A percentile compares a stretch with the other conserved stretches of the same genome.
Evolutionary conservation across 1,284 basidiomycete species (phyloP).

Genomic region (Puccinia hordei): DNA sequence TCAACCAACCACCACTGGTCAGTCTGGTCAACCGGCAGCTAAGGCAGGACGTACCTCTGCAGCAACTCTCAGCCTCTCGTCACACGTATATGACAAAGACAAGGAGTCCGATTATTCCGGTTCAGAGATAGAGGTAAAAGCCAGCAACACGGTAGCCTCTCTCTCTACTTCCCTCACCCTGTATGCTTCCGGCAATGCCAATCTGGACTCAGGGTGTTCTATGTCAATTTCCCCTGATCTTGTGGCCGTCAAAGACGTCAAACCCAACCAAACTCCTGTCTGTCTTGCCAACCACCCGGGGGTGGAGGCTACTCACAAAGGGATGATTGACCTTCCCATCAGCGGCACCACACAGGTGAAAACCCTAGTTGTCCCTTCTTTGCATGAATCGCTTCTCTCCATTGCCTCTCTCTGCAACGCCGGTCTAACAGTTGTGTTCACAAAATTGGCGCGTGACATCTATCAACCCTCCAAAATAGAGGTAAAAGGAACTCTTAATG

Average conservation of each 20-base stretch:
- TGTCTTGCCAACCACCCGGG: not conserved
- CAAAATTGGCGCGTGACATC: too few relatives aligned
- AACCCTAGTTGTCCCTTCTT: too few relatives aligned
- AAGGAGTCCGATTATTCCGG: not conserved
- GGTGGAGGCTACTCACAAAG: not conserved
- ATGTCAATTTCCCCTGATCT: not conserved
- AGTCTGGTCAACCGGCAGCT: not conserved
- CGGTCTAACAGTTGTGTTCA: too few relatives aligned
- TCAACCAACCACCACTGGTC: too few relatives aligned
- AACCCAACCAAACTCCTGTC: not conserved
- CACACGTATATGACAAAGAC: not conserved
- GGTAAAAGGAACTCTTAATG: too few relatives aligned
- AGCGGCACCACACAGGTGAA: too few relatives aligned
- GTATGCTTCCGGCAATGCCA: not conserved
- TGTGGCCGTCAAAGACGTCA: not conserved
- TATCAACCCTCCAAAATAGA: too few relatives aligned
- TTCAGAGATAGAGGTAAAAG: not conserved
- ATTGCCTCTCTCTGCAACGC: too few relatives aligned
- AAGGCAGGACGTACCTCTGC: not conserved
- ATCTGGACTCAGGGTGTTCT: not conserved
- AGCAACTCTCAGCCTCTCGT: not conserved
- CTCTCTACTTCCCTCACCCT: not conserved
- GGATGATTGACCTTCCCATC: not conserved
- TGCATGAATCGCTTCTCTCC: too few relatives aligned
- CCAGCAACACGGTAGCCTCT: not conserved